Percentiles rank a stretch among this genome's conserved stretches.
These are phyloP conservation scores for Trypanosoma cruzi DNA, from an alignment of 208 protist genomes.

Conservation along the genomic window DNA sequence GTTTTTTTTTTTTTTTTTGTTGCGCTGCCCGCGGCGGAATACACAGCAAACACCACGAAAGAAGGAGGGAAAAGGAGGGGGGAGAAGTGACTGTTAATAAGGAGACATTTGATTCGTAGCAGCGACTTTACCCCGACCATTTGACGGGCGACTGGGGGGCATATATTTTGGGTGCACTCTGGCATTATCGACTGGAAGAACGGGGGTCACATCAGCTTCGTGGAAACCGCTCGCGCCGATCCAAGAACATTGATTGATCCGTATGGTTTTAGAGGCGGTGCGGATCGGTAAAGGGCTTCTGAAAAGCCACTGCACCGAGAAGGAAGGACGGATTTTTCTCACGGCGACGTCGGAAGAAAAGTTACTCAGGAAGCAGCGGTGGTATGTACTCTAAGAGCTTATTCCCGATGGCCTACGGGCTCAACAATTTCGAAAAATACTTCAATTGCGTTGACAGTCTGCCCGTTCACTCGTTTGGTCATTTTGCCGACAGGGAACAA, in stretches of 20 bases:
- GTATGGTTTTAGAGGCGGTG: constrained; percentile 10
- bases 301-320: constrained; percentile 13
- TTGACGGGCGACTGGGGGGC: constrained; percentile 8
- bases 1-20: no score
- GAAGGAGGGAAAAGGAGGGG: neutral
- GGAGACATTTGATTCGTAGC: constrained; percentile 15
- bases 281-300: constrained; percentile 14
- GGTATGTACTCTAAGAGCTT: constrained; percentile 26
- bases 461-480: constrained; percentile 18
- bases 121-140: constrained; percentile 20
- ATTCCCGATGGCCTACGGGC: constrained; percentile 19
- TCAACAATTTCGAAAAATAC: constrained; percentile 19
- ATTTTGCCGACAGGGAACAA: constrained; percentile 23
- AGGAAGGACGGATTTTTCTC: constrained; percentile 22
- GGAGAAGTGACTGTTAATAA: constrained; percentile 10
- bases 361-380: constrained; percentile 11
- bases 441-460: constrained; percentile 22
- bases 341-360: constrained; percentile 10
- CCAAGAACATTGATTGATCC: constrained; percentile 16
- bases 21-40: no score
- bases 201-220: constrained; percentile 18
- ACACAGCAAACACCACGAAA: neutral
- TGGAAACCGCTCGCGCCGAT: no score
- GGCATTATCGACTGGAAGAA: constrained; percentile 16
- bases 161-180: constrained; percentile 21